Evolutionary conservation across 148 eudicot species (phyloP), one percentile per base, ranked within the genome.

Genomic region (Spergularia marina): DNA sequence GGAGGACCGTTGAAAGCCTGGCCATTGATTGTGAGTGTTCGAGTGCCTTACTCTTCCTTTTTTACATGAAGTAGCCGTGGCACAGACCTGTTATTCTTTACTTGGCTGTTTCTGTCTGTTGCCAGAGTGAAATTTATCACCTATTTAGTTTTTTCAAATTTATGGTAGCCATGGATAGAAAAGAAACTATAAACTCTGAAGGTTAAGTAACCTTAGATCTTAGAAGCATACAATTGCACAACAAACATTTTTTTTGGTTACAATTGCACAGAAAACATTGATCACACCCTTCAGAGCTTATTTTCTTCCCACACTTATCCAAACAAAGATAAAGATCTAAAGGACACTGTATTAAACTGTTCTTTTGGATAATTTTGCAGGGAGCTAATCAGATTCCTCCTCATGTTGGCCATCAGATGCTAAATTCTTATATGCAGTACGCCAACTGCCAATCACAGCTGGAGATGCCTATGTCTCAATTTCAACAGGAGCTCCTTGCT

Each of bases 361-460:
- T 52, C 4, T 34, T 52, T 68, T 74, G 64, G 15, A 20, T 20
- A 34, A 77, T 70, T 34, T 61, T 80, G 76, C 81, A 83, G 85
- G 81, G 73, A 57, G 62, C 74, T 65, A 75, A 53, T 75, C 78
- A 73, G 41, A 47, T 64, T 72, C 65, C 72, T 63, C 72, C 77
- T 70, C 63, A 51, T 39, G 13, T 64, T 54, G 68, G 60, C 49
- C 69, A 73, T 77, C 83, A 65, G 53, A 69, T 49, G 52, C 68
- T 69, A n/a, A 70, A 62, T 62, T 70, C 74, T 17, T 70, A 60
- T 70, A 13, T 69, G 51, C 74, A 51, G 58, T 60, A 74, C 18
- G 40, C 68, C 36, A 70, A 60, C 66, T 44, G 25, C 56, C 74
- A 77, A 40, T 61, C 36, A 10, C 75, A 62, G 39, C 2, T 53